These are phyloP conservation scores for Saccharomyces hybrid DNA, from an alignment of 1,139 yeast species.

Conservation along the genomic window DNA sequence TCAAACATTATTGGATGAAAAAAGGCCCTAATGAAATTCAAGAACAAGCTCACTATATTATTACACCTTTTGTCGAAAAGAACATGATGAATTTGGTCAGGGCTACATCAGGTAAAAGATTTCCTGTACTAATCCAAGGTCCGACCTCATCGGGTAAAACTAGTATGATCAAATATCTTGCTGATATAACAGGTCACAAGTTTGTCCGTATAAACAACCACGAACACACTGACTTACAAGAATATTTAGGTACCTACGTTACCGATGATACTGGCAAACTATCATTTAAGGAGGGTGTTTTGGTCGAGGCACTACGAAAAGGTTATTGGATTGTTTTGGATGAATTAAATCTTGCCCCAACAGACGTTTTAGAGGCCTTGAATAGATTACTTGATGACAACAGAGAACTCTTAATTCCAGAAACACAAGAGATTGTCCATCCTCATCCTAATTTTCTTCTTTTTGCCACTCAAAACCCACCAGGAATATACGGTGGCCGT, in stretches of 20 bases:
- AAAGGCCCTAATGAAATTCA: slow-evolving; percentile 56
- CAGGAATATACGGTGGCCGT: slow-evolving; percentile 96
- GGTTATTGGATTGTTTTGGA: slow-evolving; percentile 97
- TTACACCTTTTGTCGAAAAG: slow-evolving; percentile 92
- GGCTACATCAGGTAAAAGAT: slow-evolving; percentile 82
- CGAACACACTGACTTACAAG: slow-evolving; percentile 96
- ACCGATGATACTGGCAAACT: slow-evolving; percentile 82
- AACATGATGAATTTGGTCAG: slow-evolving; percentile 86
- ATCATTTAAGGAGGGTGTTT: slow-evolving; percentile 79
- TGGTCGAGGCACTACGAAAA: slow-evolving; percentile 85
- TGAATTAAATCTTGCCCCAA: slow-evolving; percentile 94
- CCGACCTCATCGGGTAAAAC: slow-evolving; percentile 99
- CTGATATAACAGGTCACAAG: slow-evolving; percentile 86
- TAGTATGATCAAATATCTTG: slow-evolving; percentile 87
- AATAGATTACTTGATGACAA: slow-evolving; percentile 93
- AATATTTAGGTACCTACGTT: slow-evolving; percentile 86
- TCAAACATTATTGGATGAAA: slow-evolving; percentile 87
- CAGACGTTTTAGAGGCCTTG: slow-evolving; percentile 93
- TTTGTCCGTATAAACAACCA: slow-evolving; percentile 97
- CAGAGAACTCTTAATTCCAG: slow-evolving; percentile 90
- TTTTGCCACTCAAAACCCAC: slow-evolving; percentile 98
- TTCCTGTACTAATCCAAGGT: slow-evolving; percentile 92
- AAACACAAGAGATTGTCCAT: slow-evolving; percentile 86
- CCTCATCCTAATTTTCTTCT: slow-evolving; percentile 98
- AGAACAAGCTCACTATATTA: slow-evolving; percentile 77